phyloP scores from a whole-genome alignment of 306 rosid genomes.

The Castanopsis chinensis region DNA sequence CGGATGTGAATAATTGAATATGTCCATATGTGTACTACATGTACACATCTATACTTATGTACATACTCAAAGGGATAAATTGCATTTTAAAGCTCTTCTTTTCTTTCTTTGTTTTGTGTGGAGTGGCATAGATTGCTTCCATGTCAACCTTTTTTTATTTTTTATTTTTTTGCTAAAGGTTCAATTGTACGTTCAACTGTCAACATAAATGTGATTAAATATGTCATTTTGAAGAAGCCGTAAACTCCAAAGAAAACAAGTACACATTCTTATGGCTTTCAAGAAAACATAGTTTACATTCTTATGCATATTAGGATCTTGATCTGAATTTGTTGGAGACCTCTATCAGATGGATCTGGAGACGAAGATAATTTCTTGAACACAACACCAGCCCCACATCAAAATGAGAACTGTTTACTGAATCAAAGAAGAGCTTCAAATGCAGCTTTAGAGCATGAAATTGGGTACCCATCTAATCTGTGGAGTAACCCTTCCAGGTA shows the following conservation, averaged over 20 bases:
- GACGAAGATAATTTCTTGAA: conserved; percentile 67
- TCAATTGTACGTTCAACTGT: background rate
- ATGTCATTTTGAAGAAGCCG: background rate
- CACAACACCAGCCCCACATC: conserved; percentile 39
- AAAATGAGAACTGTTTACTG: conserved; percentile 41
- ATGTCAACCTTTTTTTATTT: background rate
- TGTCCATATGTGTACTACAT: background rate
- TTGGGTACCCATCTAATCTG: conserved; percentile 43
- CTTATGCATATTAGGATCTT: background rate
- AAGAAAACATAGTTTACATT: background rate
- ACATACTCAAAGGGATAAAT: background rate
- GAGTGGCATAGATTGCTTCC: too few species aligned
- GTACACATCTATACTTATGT: conserved; percentile 5
- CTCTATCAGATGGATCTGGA: conserved; percentile 60
- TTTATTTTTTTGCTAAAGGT: background rate
- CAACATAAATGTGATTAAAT: background rate
- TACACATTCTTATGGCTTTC: background rate
- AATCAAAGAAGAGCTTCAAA: conserved; percentile 43
- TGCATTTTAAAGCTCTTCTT: background rate
- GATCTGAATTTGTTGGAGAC: conserved; percentile 5
- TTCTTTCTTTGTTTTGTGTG: background rate
- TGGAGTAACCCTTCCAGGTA: conserved; percentile 78
- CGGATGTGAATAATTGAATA: background rate
- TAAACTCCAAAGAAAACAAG: background rate
- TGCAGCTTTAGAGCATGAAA: conserved; percentile 46